These are phyloP conservation scores for Ramicandelaber brevisporus DNA, from an alignment of 192 early-diverging fungal species.

Conservation along the genomic window DNA sequence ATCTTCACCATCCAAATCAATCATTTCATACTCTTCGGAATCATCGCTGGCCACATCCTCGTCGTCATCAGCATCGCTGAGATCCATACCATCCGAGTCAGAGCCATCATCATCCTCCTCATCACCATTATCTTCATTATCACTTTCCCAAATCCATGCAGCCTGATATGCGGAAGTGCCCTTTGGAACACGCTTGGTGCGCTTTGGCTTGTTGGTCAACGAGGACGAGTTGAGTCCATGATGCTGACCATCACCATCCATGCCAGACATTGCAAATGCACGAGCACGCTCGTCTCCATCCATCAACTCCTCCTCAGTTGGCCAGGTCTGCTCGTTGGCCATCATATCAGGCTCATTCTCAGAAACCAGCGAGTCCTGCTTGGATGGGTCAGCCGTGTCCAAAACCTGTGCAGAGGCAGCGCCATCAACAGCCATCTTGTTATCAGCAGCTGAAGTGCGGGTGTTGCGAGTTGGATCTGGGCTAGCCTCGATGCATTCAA, in stretches of 20 bases:
- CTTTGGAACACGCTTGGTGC: constrained; percentile 58
- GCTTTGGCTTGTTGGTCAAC: constrained; percentile 10
- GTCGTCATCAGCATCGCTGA: too few relatives aligned
- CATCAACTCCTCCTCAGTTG: constrained; percentile 79
- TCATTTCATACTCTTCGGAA: constrained; percentile 24
- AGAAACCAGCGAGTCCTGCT: constrained; percentile 55
- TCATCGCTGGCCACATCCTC: constrained; percentile 14
- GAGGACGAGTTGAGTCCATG: constrained; percentile 9
- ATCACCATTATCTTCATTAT: constrained; percentile 39
- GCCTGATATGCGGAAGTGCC: constrained; percentile 95
- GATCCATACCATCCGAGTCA: constrained; percentile 17
- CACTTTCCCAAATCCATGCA: constrained; percentile 82
- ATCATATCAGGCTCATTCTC: constrained; percentile 75
- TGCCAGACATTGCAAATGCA: constrained; percentile 5
- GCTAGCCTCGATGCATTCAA: constrained; percentile 20
- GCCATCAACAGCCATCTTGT: constrained; percentile 13
- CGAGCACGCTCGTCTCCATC: constrained; percentile 33
- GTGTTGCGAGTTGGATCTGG: neutral
- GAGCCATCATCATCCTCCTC: constrained; percentile 26
- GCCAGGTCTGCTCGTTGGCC: constrained; percentile 96
- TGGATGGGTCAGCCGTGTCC: constrained; percentile 35
- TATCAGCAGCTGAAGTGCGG: constrained; percentile 5
- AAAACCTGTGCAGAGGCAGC: constrained; percentile 15
- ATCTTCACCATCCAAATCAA: constrained; percentile 15
- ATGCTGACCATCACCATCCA: constrained; percentile 1